Evolutionary conservation across 2,329 filamentous ascomycete species (phyloP), one percentile per base, ranked within the genome.

Genomic region (Hirsutella minnesotensis): DNA sequence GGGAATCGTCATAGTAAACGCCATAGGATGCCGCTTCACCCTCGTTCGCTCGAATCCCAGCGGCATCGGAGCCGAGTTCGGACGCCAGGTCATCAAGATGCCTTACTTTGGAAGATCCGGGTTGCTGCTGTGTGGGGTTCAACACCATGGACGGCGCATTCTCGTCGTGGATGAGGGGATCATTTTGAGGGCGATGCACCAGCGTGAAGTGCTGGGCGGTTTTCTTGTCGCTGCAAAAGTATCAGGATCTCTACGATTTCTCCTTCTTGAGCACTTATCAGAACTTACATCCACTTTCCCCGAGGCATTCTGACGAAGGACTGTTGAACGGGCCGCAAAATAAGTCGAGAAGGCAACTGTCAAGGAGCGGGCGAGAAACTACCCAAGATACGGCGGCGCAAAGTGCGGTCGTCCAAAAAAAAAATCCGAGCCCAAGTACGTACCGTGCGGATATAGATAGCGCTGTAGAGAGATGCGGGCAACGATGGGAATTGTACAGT

Each of bases 121-220:
- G 48, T 30, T 56, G 52, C 55, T 69, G 62, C 53, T 67, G 66
- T 37, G 69, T 78, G 45, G 70, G 86, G 59, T 92, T 86, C 50
- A 98, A 79, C 58, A 98, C 83, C 79, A 95, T 92, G 52, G 87
- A 82, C 39, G 90, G 85, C 43, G 87, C 89, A 56, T 81, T 75
- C 55, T 83, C 76, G 69, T 98, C 89, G 74, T 98, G 84, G 61
- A 98, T 95, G 55, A 90, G 79, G 38, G 94, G 92, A 63, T 98
- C 92, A 78, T 95, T 87, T 67, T 98, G 94, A 29, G 90, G 86
- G 57, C 92, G 86, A 67, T 95, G 86, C 55, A 96, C 87, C 60
- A 98, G 84, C 53, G 84, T 83, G 66, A 94, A 96, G 66, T 89
- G 92, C 61, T 86, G 84, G 54, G 92, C 89, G 47, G 77, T 83